A percentile compares a stretch with the other conserved stretches of the same genome.
Conservation (phyloP, 257 asterid species). For the Salvia miltiorrhiza region DNA sequence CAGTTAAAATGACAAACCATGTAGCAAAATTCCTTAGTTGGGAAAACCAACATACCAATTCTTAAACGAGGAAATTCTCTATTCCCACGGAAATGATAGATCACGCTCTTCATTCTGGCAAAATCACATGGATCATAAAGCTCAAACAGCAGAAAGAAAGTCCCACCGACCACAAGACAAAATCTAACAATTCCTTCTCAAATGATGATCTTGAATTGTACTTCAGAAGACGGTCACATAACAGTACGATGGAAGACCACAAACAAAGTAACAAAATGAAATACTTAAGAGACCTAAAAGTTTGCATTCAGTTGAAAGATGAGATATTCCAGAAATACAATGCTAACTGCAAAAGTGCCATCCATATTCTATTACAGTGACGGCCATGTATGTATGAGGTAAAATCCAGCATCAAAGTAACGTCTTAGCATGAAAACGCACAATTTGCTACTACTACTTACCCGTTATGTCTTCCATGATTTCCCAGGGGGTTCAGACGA, state of each 20-base stretch:
- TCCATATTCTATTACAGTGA: background rate
- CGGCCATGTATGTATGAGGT: background rate
- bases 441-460: slow-evolving; percentile 22
- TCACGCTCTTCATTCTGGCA: slow-evolving; percentile 73
- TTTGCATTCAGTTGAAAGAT: slow-evolving; percentile 4
- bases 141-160: slow-evolving; percentile 3
- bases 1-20: background rate
- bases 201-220: background rate
- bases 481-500: slow-evolving; percentile 75
- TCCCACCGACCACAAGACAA: background rate
- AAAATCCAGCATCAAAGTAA: slow-evolving; percentile 3
- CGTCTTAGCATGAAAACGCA: background rate
- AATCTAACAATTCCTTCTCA: background rate
- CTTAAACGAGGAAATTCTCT: slow-evolving; percentile 86
- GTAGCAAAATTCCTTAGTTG: slow-evolving; percentile 7
- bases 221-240: background rate
- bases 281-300: background rate
- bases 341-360: background rate
- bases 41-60: slow-evolving; percentile 60
- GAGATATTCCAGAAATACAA: slow-evolving; percentile 5
- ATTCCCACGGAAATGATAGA: slow-evolving; percentile 73
- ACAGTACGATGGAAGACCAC: background rate
- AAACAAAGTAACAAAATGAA: background rate
- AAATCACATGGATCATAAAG: slow-evolving; percentile 14
- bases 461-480: slow-evolving; percentile 92